These are phyloP conservation scores for Myxozyma vanderwaltii DNA, from an alignment of 805 yeast species.

Conservation along the genomic window DNA sequence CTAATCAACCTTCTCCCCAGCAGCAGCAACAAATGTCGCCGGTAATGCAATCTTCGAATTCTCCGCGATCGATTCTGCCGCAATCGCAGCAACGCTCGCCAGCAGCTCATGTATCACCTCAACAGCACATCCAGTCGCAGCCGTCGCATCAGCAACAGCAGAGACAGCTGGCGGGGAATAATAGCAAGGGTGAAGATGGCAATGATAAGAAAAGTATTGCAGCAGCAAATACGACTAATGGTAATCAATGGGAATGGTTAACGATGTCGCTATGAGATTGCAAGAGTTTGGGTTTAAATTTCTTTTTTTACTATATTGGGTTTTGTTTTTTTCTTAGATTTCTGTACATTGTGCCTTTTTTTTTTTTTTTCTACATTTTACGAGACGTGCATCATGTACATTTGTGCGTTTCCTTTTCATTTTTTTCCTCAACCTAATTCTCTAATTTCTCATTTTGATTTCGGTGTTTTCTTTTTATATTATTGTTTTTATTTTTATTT, in stretches of 20 bases:
- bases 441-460: not conserved
- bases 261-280: slow-evolving; percentile 39
- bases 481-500: not conserved
- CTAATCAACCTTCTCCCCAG: not conserved
- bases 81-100: slow-evolving; percentile 11
- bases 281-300: not conserved
- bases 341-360: not conserved
- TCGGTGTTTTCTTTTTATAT: not conserved
- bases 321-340: not conserved
- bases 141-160: slow-evolving; percentile 11
- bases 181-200: not conserved
- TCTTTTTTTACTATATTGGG: not conserved
- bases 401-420: not conserved
- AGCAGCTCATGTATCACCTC: not conserved
- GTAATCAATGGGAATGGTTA: slow-evolving; percentile 42
- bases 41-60: not conserved
- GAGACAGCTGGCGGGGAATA: slow-evolving; percentile 13
- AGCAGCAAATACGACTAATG: slow-evolving; percentile 13
- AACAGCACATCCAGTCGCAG: slow-evolving; percentile 1
- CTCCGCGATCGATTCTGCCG: slow-evolving; percentile 1
- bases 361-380: not conserved
- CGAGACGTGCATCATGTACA: not conserved
- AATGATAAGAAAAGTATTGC: slow-evolving; percentile 8
- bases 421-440: too few species aligned
- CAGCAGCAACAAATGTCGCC: not conserved